Evolutionary conservation across 768 basidiomycete genomes (phyloP), one percentile per base, ranked within the genome.

Genomic region (Macrolepiota fuliginosa): DNA sequence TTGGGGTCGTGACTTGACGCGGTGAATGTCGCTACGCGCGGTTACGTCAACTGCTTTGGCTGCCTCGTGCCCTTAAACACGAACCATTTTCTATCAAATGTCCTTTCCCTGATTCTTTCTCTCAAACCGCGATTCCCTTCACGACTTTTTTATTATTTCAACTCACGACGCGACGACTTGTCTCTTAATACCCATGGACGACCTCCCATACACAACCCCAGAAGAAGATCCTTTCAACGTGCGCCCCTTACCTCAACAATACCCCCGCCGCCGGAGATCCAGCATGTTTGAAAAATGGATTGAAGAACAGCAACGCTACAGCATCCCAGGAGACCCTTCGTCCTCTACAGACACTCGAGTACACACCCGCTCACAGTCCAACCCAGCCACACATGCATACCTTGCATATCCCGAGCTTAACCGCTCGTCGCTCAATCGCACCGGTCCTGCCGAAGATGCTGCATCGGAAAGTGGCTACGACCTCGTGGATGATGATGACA

Each of bases 241-340:
- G 45, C 72, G 69, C 37, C 77, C 79, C 29, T 66, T 74, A 42
- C 55, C 66, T 12, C 63, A 64, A 29, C 62, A 72, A 46, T 69
- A 73, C 59, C 73, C 74, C 24, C 74, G 75, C 47, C 77, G 74
- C 42, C 69, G 74, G 63, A 79, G 77, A 46, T 81, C 82, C n/a
- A 83, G 81, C 66, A 71, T 83, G 71, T 75, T 84, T 58, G 74
- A 81, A 70, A 79, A 80, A 66, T 85, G 82, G 82, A 83, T 84
- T 52, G 71, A 76, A 56, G 81, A 83, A 55, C 82, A 83, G 67
- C 81, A 80, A 47, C 32, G 56, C 49, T 45, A n/a, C 27, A n/a
- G 27, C 27, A 37, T 13, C 19, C 32, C 22, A 4, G 22, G 35
- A 54, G 19, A 35, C 13, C 39, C 25, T 22, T 54, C 40, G 55